These are phyloP conservation scores for Rhododendron simsii DNA, from an alignment of 148 eudicot genomes.

Conservation along the genomic window DNA sequence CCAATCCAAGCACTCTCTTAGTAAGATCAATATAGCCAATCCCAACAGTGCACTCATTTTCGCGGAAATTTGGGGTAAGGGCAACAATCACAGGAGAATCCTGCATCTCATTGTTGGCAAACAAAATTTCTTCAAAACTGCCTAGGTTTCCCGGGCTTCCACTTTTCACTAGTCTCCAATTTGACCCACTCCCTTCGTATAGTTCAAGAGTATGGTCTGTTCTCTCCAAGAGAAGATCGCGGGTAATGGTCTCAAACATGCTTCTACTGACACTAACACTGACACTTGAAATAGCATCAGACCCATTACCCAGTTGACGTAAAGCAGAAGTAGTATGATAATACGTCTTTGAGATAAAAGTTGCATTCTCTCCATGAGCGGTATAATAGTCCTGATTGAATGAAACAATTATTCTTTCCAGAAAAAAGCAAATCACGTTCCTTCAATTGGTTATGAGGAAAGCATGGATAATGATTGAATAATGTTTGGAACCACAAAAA, in stretches of 20 bases:
- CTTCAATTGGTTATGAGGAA: neutral
- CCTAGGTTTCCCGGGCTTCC: constrained; percentile 97
- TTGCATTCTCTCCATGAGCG: constrained; percentile 89
- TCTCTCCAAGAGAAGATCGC: constrained; percentile 93
- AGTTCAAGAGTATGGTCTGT: constrained; percentile 87
- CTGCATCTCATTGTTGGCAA: constrained; percentile 97
- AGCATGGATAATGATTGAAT: neutral
- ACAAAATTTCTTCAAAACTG: constrained; percentile 87
- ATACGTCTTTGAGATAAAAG: constrained; percentile 80
- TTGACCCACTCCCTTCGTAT: constrained; percentile 88
- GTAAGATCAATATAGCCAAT: constrained; percentile 72
- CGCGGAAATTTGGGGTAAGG: constrained; percentile 53
- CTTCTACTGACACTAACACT: constrained; percentile 77
- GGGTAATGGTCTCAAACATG: constrained; percentile 85
- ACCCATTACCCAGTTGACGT: constrained; percentile 76
- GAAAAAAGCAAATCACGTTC: neutral
- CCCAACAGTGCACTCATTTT: constrained; percentile 79
- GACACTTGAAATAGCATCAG: constrained; percentile 77
- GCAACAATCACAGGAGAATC: constrained; percentile 92
- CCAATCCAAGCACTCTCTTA: constrained; percentile 59
- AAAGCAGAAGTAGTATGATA: constrained; percentile 92
- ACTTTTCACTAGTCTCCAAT: constrained; percentile 77
- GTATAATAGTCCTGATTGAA: constrained; percentile 80
- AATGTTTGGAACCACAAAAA: neutral
- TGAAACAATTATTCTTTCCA: neutral